phyloP scores from a whole-genome alignment of 768 basidiomycete genomes.

The Mycena sanguinolenta region DNA sequence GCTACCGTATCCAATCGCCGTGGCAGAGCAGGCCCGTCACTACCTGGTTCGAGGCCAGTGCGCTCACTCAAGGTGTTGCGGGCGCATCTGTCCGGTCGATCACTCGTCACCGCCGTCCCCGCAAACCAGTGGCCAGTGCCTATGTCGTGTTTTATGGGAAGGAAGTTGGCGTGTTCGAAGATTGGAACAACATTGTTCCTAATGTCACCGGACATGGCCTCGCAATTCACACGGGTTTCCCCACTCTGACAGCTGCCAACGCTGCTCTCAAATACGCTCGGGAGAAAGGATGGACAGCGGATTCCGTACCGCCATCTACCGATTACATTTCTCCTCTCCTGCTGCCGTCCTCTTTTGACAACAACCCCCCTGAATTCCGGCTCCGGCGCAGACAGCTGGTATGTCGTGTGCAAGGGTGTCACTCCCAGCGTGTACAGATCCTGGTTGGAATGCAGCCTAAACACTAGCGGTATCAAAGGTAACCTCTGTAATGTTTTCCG shows the following conservation, averaged over 20 bases:
- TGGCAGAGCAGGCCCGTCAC: too few relatives aligned
- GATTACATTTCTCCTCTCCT: too few relatives aligned
- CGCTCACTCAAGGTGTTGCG: too few relatives aligned
- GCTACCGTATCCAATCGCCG: too few relatives aligned
- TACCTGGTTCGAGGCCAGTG: too few relatives aligned
- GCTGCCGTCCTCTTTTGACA: too few relatives aligned
- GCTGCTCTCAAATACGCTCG: neutral
- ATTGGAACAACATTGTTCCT: too few relatives aligned
- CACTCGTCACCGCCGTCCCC: too few relatives aligned
- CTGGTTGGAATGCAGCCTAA: neutral
- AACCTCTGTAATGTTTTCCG: too few relatives aligned
- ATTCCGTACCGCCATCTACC: too few relatives aligned
- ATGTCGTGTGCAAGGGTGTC: neutral
- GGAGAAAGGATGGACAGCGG: neutral
- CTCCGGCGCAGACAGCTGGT: neutral
- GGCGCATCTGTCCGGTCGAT: neutral
- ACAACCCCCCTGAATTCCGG: slow-evolving; percentile 4
- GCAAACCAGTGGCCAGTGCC: too few relatives aligned
- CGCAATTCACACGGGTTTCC: neutral
- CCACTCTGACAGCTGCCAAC: neutral
- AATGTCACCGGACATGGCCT: neutral
- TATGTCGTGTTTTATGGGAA: neutral
- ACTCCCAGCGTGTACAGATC: neutral
- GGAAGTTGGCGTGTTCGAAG: neutral
- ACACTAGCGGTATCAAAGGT: neutral